A percentile compares a stretch with the other conserved stretches of the same genome.
These are phyloP conservation scores for Saposhnikovia divaricata DNA, from an alignment of 129 eudicot genomes.

Conservation along the genomic window DNA sequence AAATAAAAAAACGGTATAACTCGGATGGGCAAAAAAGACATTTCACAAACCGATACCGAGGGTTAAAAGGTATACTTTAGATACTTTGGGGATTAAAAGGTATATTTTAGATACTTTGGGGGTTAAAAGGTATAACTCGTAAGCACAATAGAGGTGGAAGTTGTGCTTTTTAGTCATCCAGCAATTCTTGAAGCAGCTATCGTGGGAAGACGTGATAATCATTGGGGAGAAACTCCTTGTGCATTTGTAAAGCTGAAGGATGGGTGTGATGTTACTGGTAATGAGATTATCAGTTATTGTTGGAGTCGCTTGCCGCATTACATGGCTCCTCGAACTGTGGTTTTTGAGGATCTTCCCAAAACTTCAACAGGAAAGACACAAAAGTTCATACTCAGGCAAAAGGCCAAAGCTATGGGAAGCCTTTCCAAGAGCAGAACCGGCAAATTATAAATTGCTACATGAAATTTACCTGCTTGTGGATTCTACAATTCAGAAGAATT, in stretches of 20 bases:
- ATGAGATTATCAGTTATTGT: conserved; percentile 35
- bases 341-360: conserved; percentile 51
- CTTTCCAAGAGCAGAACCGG: conserved; percentile 18
- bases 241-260: conserved; percentile 46
- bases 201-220: conserved; percentile 40
- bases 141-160: conserved; percentile 38
- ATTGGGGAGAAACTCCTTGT: conserved; percentile 45
- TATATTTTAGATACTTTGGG: too few relatives aligned
- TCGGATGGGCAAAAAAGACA: too few relatives aligned
- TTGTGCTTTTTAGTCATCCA: conserved; percentile 38
- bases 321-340: conserved; percentile 40
- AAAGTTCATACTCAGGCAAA: conserved; percentile 37
- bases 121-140: too few relatives aligned
- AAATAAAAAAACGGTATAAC: too few relatives aligned
- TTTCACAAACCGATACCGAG: too few relatives aligned
- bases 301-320: conserved; percentile 31
- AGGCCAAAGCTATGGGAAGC: conserved; percentile 47
- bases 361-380: conserved; percentile 52
- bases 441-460: conserved; percentile 3
- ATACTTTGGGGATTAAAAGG: too few relatives aligned
- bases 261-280: conserved; percentile 15
- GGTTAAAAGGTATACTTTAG: too few relatives aligned
- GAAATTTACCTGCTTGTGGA: too few relatives aligned
- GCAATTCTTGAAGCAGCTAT: conserved; percentile 45
- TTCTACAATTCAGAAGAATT: not conserved